phyloP scores from a whole-genome alignment of 2,329 filamentous ascomycete species.

The Cryphonectria carpinicola region DNA sequence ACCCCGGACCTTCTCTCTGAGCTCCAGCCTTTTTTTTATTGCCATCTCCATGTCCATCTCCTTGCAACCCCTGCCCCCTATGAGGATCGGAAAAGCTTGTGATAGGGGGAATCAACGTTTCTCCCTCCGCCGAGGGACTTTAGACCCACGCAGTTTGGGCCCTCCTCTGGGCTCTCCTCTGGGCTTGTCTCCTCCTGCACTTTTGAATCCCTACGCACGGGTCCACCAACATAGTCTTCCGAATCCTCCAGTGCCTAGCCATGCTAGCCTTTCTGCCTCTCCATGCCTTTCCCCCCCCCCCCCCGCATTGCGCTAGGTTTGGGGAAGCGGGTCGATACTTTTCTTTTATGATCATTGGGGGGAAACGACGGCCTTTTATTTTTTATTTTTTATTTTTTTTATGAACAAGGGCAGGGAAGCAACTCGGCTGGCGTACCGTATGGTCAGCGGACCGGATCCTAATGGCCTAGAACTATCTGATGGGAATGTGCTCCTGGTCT shows the following conservation, averaged over 20 bases:
- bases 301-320: slow-evolving; percentile 26
- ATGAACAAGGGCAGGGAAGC: slow-evolving; percentile 5
- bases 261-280: neutral
- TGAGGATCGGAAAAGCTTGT: slow-evolving; percentile 17
- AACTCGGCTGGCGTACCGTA: slow-evolving; percentile 16
- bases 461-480: slow-evolving; percentile 1
- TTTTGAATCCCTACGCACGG: neutral
- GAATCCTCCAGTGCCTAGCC: neutral
- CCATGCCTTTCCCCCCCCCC: neutral
- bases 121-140: slow-evolving; percentile 15
- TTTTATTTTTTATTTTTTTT: neutral
- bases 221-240: slow-evolving; percentile 1
- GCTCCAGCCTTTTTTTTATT: neutral
- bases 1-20: neutral
- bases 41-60: neutral
- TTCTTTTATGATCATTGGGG: neutral
- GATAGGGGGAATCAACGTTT: slow-evolving; percentile 28
- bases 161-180: neutral
- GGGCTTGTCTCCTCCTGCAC: neutral
- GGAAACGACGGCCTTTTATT: neutral
- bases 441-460: slow-evolving; percentile 7
- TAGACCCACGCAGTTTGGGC: slow-evolving; percentile 10
- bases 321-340: slow-evolving; percentile 21
- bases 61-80: neutral
- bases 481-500: neutral